These are phyloP conservation scores for Ophiobolus disseminans DNA, from an alignment of 2,329 filamentous ascomycete species.

Conservation along the genomic window DNA sequence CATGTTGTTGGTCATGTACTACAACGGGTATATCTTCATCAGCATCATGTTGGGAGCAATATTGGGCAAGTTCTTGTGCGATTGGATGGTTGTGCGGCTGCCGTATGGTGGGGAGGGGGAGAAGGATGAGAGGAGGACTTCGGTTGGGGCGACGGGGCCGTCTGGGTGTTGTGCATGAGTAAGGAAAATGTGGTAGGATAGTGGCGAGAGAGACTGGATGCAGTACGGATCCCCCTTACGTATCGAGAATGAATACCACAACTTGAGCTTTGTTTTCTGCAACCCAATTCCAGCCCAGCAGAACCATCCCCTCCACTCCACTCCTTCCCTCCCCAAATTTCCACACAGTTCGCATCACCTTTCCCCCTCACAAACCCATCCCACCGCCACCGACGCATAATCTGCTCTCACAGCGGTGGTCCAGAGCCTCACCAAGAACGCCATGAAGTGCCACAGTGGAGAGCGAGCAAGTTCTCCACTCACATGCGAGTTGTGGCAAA, in stretches of 20 bases:
- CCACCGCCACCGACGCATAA: not conserved
- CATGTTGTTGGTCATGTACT: conserved; percentile 75
- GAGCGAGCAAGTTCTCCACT: not conserved
- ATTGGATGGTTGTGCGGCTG: conserved; percentile 60
- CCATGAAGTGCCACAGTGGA: not conserved
- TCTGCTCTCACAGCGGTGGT: not conserved
- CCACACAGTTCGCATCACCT: not conserved
- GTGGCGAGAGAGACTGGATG: not conserved
- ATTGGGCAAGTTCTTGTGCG: conserved; percentile 74
- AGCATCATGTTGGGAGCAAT: conserved; percentile 80
- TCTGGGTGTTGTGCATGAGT: conserved; percentile 39
- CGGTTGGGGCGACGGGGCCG: conserved; percentile 34
- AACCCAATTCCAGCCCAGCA: too few species aligned
- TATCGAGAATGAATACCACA: too few species aligned
- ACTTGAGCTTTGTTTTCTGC: too few species aligned
- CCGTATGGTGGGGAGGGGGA: conserved; percentile 30
- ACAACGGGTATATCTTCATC: conserved; percentile 77
- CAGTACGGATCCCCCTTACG: too few species aligned
- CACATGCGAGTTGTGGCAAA: too few species aligned
- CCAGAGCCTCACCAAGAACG: not conserved
- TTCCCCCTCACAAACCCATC: not conserved
- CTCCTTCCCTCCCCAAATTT: not conserved
- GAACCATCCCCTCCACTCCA: too few species aligned
- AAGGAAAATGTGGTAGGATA: not conserved
- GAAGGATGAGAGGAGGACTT: conserved; percentile 30